Base-by-base conservation (phyloP, 306 rosid genomes). In the Malus sieversii region DNA sequence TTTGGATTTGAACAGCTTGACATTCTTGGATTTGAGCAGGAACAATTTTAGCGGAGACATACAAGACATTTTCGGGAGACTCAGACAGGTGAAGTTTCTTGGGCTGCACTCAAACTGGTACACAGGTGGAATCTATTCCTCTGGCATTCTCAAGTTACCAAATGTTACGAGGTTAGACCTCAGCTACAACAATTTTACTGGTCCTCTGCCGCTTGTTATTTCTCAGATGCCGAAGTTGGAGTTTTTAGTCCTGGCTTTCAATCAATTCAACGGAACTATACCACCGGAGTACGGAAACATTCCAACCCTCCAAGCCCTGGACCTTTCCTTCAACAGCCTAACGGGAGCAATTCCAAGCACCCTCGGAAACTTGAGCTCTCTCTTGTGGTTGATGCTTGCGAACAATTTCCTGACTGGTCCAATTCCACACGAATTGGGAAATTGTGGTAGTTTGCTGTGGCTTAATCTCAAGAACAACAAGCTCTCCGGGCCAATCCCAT, bases 381-480 rank as follows among this genome's bases (percentile, higher is more conserved):
- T 95, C 51, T 69, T 95, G 58, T 95, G 99, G 99, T 76, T 95
- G 81, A 95, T 95, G 99, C 91, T 95, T 15, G 99, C 97, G 5
- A 80, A 86, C 78, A 95, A 95, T 79, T 83, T 77, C 15, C 82
- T 95, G 71, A 79, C 80, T 0, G 99, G 96, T 23, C 73, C 79
- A 76, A 95, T 95, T 75, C 99, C 99, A 0, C 76, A 33, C 19
- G 97, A 90, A 77, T 57, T 95, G 60, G 97, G 99, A 62, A 86
- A 83, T 69, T 95, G 99, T 63, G 25, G 84, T 23, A 95, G 99
- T 85, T 82, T 92, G 82, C 82, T 95, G 60, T 95, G 99, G 99
- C 82, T 95, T 61, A 95, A 95, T 82, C 97, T 95, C 53, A 96
- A 93, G 25, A 84, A 95, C 80, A 95, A 95, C 79, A 84, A 73